Conservation (phyloP, 1,284 basidiomycete genomes). For the Tilletia setariae region DNA sequence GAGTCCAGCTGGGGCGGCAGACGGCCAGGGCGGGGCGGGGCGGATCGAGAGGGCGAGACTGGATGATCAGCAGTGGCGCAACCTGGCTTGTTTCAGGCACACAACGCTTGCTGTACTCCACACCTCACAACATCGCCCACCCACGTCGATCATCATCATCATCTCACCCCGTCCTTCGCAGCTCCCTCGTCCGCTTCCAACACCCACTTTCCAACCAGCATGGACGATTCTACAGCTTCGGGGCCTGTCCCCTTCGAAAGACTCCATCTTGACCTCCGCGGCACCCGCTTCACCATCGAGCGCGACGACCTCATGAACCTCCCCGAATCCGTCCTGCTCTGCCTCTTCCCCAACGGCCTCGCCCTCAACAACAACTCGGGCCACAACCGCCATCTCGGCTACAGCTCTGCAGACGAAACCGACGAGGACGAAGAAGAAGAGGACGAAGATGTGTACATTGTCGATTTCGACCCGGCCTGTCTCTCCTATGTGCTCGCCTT, state of each 20-base stretch:
- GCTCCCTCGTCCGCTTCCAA: not conserved
- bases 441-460: slow-evolving; percentile 88
- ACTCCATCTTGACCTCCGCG: slow-evolving; percentile 86
- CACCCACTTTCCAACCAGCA: not conserved
- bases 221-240: slow-evolving; percentile 14
- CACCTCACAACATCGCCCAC: not conserved
- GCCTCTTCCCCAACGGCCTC: slow-evolving; percentile 94
- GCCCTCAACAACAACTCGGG: slow-evolving; percentile 74
- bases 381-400: slow-evolving; percentile 20
- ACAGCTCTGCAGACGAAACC: slow-evolving; percentile 56
- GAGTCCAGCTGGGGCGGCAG: too few species aligned
- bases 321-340: slow-evolving; percentile 91
- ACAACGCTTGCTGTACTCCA: not conserved
- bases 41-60: too few species aligned
- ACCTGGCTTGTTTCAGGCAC: too few species aligned
- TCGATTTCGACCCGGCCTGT: slow-evolving; percentile 96
- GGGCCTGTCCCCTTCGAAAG: slow-evolving; percentile 61
- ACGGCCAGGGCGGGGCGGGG: too few species aligned
- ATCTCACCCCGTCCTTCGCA: not conserved
- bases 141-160: not conserved
- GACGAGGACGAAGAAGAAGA: slow-evolving; percentile 76
- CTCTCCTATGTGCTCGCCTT: slow-evolving; percentile 88
- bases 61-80: too few species aligned
- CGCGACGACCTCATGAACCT: slow-evolving; percentile 97
- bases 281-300: slow-evolving; percentile 87